Evolutionary conservation across 495 filamentous ascomycete species (phyloP).

Genomic region (Penicilliopsis zonata): DNA sequence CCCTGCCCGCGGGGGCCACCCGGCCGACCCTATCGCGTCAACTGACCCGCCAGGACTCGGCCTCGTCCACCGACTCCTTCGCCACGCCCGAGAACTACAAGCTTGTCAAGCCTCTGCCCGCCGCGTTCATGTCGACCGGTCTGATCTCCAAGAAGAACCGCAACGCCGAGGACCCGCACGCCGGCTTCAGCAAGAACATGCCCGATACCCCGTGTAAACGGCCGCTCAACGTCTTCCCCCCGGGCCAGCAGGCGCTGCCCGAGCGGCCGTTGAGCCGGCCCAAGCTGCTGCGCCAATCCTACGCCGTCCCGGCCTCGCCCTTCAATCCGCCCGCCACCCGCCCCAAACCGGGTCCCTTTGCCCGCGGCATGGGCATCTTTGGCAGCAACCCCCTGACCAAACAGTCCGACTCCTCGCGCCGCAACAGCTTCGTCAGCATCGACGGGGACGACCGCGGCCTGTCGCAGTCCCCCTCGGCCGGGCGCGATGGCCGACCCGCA

Average conservation of each 20-base stretch:
- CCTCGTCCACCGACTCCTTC: slow-evolving; percentile 41
- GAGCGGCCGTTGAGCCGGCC: slow-evolving; percentile 44
- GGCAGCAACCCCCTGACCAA: slow-evolving; percentile 40
- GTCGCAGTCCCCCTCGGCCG: slow-evolving; percentile 43
- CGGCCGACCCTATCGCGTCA: slow-evolving; percentile 31
- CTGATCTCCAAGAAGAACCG: slow-evolving; percentile 77
- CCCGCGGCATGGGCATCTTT: slow-evolving; percentile 56
- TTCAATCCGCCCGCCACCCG: slow-evolving; percentile 40
- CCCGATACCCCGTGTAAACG: slow-evolving; percentile 96
- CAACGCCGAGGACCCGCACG: slow-evolving; percentile 41
- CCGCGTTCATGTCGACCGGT: slow-evolving; percentile 89
- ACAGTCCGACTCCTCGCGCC: slow-evolving; percentile 38
- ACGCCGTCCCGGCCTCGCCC: slow-evolving; percentile 50
- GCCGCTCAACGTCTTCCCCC: slow-evolving; percentile 49
- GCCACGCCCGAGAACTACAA: slow-evolving; percentile 80
- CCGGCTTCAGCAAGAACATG: slow-evolving; percentile 44
- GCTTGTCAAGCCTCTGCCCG: slow-evolving; percentile 66
- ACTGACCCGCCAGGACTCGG: slow-evolving; percentile 30
- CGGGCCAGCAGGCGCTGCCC: slow-evolving; percentile 41
- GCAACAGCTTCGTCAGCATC: slow-evolving; percentile 64
- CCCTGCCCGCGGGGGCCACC: slow-evolving; percentile 57
- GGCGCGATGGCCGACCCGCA: slow-evolving; percentile 47
- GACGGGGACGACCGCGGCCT: slow-evolving; percentile 56
- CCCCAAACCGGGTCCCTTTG: slow-evolving; percentile 45
- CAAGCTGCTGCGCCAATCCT: slow-evolving; percentile 47